Percentiles rank a stretch among this genome's conserved stretches.
These are phyloP conservation scores for Apiospora sp. DNA, from an alignment of 2,329 filamentous ascomycete species.

Conservation along the genomic window DNA sequence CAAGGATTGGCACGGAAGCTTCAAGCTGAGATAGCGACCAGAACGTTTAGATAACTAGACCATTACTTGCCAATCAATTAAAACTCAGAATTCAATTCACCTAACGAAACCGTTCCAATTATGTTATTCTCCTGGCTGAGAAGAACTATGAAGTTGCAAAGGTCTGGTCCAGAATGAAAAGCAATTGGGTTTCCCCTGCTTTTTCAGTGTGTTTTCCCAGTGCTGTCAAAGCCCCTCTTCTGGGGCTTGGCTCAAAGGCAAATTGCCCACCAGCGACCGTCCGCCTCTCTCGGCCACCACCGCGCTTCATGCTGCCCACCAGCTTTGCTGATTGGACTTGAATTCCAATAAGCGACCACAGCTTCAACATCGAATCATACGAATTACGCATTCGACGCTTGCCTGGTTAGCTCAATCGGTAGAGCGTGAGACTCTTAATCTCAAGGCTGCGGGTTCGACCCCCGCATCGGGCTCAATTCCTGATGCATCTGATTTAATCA, in stretches of 20 bases:
- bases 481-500: slow-evolving; percentile 13
- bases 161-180: background rate
- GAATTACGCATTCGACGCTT: slow-evolving; percentile 8
- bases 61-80: too few relatives aligned
- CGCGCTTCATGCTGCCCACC: background rate
- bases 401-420: slow-evolving; percentile 71
- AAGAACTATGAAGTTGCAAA: too few relatives aligned
- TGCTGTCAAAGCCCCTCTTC: too few relatives aligned
- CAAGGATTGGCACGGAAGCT: too few relatives aligned
- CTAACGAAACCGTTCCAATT: too few relatives aligned
- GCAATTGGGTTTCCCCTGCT: too few relatives aligned
- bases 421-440: slow-evolving; percentile 73
- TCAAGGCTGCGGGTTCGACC: slow-evolving; percentile 50
- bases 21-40: too few relatives aligned
- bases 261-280: too few relatives aligned
- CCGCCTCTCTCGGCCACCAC: too few relatives aligned
- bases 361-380: background rate
- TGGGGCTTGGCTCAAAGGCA: background rate
- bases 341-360: background rate
- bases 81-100: too few relatives aligned
- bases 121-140: too few relatives aligned
- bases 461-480: slow-evolving; percentile 52
- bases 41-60: too few relatives aligned
- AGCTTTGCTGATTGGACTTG: background rate
- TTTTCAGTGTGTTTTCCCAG: background rate